Base-by-base conservation (phyloP, 2,329 filamentous ascomycete genomes). In the Phyllosticta paracitricarpa region DNA sequence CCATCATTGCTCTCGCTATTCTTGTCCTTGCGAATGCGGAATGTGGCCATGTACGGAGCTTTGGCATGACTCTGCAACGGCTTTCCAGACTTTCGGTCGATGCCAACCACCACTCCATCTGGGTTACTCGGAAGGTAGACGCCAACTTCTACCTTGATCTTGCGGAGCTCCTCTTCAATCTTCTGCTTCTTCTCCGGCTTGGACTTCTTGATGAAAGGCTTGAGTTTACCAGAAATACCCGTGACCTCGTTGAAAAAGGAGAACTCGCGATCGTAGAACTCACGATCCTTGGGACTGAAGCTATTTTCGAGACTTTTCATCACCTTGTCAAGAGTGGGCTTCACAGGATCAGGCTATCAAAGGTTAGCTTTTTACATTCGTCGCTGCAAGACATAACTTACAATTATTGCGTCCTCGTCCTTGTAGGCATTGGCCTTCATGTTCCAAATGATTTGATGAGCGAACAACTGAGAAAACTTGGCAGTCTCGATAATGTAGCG, bases 391-490 rank as follows among this genome's bases (percentile, higher is more conserved):
- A 75, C 19, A 22, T 22, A 22, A 22, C 85, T 80, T 78, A 89
- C 87, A 65, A 96, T 84, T 68, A 88, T 85, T 14, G 88, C 92
- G 66, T 97, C 91, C 68, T 99, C 93, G 66, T 99, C 95, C 73
- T 97, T 99, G 81, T 89, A 99, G 1, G 92, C 89, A 73, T 99
- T 99, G 33, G 94, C 94, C 73, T 97, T 99, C 88, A 99, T 99
- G 73, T 99, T 99, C 94, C 95, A 99, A 71, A 99, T 99, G 66
- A 99, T 97, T 70, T 99, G 94, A 73, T 99, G 95, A 2, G 95
- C 93, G 74, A 99, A 99, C 8, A 97, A 78, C 73, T 97, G 94
- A n/a, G 94, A 97, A 70, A 96, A 92, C 68, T 95, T 93, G 1
- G 92, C 94, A 0, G 95, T 97, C 76, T 99, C 94, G 17, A 97